Base-by-base conservation (phyloP, 768 basidiomycete species). In the Mycena rosella region DNA sequence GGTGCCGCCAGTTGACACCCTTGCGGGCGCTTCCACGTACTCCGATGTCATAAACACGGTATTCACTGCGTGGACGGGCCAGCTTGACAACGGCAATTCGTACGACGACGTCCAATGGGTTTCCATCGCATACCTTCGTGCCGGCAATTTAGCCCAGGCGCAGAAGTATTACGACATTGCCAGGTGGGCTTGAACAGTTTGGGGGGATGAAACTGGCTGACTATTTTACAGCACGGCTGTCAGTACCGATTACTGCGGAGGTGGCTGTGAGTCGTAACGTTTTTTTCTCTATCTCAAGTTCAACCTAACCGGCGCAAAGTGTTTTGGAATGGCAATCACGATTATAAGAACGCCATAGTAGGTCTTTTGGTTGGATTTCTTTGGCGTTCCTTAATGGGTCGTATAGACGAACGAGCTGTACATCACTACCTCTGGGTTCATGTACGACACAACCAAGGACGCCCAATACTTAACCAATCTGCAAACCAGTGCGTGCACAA, bases 261-360 rank as follows among this genome's bases (percentile, higher is more conserved):
- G 71, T 32, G 71, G 71, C 40, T 8, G 71, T 72, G 40, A n/a
- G 71, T 66, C 22, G 0, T 42, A 26, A 1, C 51, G 4, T 61
- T 9, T 26, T 10, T 30, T n/a, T 27, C 30, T 55, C 11, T n/a
- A 3, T 15, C 26, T 38, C 29, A 18, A 42, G 20, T 47, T 42
- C 29, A 47, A 44, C 61, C 59, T 10, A 45, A 17, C 14, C 20
- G 22, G 45, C 24, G 44, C 5, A n/a, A 32, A 72, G 71, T 72
- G 5, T 72, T 69, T 42, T 72, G 71, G 71, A 72, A 57, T 52
- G 59, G 59, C 22, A 57, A 47, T 20, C 63, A 56, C 48, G 67
- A 72, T 48, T 72, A 72, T 34, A 72, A 72, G 59, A 72, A 72
- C 45, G 71, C 71, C 24, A 57, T 72, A 44, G 71, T 72, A 24